A percentile compares a stretch with the other conserved stretches of the same genome.
Conservation (phyloP, 2,329 filamentous ascomycete genomes). For the Cephalotrichum gorgonifer region DNA sequence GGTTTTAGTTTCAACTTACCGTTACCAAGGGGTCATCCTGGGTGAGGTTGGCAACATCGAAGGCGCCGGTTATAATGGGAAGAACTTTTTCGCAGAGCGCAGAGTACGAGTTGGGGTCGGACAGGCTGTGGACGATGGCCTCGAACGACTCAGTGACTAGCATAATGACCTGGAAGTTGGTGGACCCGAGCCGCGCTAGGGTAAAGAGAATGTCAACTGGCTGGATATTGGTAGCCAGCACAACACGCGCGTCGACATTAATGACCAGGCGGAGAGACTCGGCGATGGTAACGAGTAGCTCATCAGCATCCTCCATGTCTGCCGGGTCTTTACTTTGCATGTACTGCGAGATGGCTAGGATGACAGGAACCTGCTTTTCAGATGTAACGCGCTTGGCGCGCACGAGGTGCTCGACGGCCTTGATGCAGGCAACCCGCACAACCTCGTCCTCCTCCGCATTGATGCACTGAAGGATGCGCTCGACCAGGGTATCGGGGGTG, state of each 20-base stretch:
- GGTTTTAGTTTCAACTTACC: slow-evolving; percentile 25
- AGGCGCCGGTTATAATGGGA: slow-evolving; percentile 77
- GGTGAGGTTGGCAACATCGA: slow-evolving; percentile 78
- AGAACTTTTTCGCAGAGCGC: slow-evolving; percentile 77
- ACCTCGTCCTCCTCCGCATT: slow-evolving; percentile 70
- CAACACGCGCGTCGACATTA: slow-evolving; percentile 63
- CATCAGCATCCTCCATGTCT: slow-evolving; percentile 80
- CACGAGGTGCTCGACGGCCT: slow-evolving; percentile 64
- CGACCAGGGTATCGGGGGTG: slow-evolving; percentile 55
- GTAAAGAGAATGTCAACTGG: slow-evolving; percentile 80
- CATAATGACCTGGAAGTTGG: slow-evolving; percentile 84
- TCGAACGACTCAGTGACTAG: slow-evolving; percentile 87
- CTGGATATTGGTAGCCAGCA: slow-evolving; percentile 59
- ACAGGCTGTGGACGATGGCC: slow-evolving; percentile 63
- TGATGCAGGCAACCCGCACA: slow-evolving; percentile 85
- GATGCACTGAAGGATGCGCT: slow-evolving; percentile 66
- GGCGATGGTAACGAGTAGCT: slow-evolving; percentile 81
- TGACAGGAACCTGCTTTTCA: slow-evolving; percentile 50
- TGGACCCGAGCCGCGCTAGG: slow-evolving; percentile 77
- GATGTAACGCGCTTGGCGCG: slow-evolving; percentile 37
- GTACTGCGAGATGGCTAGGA: slow-evolving; percentile 60
- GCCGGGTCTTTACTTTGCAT: slow-evolving; percentile 69
- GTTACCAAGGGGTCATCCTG: slow-evolving; percentile 78
- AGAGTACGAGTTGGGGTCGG: slow-evolving; percentile 60
- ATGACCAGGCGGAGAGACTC: slow-evolving; percentile 80